A percentile compares a stretch with the other conserved stretches of the same genome.
These are phyloP conservation scores for Fusarium sp. DNA, from an alignment of 2,329 filamentous ascomycete species.

Conservation along the genomic window DNA sequence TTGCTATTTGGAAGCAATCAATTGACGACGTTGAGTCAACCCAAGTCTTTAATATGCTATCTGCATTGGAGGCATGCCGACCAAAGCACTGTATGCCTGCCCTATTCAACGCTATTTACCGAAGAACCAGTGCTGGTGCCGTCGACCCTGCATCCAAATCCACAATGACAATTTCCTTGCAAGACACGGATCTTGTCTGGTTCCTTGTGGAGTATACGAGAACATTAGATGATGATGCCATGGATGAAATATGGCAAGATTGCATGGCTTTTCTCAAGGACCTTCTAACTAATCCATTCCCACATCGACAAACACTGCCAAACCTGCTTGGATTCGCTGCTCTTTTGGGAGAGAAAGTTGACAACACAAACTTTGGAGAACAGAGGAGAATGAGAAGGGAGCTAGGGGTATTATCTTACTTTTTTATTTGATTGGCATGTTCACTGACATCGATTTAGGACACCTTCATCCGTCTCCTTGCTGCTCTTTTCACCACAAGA, in stretches of 20 bases:
- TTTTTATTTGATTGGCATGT: not conserved
- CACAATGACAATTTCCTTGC: slow-evolving; percentile 85
- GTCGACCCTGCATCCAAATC: slow-evolving; percentile 86
- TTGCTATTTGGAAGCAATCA: slow-evolving; percentile 81
- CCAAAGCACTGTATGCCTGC: slow-evolving; percentile 93
- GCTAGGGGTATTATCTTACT: slow-evolving; percentile 71
- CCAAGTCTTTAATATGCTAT: slow-evolving; percentile 85
- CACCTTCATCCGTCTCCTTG: slow-evolving; percentile 86
- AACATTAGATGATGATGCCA: slow-evolving; percentile 94
- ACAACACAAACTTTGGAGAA: slow-evolving; percentile 97
- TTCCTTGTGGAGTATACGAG: slow-evolving; percentile 92
- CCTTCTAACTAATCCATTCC: slow-evolving; percentile 91
- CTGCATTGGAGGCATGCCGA: slow-evolving; percentile 89
- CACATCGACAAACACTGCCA: slow-evolving; percentile 90
- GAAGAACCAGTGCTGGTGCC: slow-evolving; percentile 85
- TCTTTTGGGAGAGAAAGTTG: slow-evolving; percentile 92
- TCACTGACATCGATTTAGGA: slow-evolving; percentile 70
- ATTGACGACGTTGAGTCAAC: slow-evolving; percentile 62
- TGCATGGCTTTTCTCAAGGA: slow-evolving; percentile 93
- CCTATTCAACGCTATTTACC: slow-evolving; percentile 96
- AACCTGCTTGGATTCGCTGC: slow-evolving; percentile 89
- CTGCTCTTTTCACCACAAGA: slow-evolving; percentile 93
- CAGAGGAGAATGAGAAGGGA: slow-evolving; percentile 92
- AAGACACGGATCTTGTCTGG: slow-evolving; percentile 84
- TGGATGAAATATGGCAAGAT: slow-evolving; percentile 98